phyloP scores from a whole-genome alignment of 257 asterid genomes.

The Ilex aquifolium region DNA sequence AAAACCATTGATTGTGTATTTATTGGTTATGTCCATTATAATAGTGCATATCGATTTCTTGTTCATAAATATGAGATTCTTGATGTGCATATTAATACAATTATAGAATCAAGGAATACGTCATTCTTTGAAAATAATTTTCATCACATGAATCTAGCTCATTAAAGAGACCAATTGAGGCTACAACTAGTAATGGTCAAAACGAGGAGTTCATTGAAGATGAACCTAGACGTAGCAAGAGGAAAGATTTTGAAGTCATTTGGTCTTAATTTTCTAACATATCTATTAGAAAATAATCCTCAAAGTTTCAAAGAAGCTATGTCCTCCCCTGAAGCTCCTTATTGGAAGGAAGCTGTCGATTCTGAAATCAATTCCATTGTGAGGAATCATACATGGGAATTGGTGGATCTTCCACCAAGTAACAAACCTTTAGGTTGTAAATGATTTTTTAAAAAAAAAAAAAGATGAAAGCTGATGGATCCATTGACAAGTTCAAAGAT shows the following conservation, averaged over 20 bases:
- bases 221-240: neutral
- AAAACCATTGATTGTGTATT: no score
- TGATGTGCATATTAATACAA: no score
- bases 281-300: neutral
- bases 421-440: neutral
- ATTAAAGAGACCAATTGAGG: neutral
- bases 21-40: neutral
- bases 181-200: no score
- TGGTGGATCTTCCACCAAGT: neutral
- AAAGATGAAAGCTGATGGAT: neutral
- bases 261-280: neutral
- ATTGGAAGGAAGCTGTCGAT: neutral
- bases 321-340: neutral
- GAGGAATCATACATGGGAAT: neutral
- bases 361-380: neutral
- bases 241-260: no score
- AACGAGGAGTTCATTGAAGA: neutral
- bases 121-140: no score
- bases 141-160: neutral
- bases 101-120: no score
- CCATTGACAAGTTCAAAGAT: no score
- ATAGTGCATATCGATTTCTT: no score
- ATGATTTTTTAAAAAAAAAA: no score
- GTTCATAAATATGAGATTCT: no score
- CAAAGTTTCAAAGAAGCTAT: neutral